A percentile compares a stretch with the other conserved stretches of the same genome.
phyloP scores from a whole-genome alignment of 2,329 filamentous ascomycete species.

The Calonectria pauciramosa region DNA sequence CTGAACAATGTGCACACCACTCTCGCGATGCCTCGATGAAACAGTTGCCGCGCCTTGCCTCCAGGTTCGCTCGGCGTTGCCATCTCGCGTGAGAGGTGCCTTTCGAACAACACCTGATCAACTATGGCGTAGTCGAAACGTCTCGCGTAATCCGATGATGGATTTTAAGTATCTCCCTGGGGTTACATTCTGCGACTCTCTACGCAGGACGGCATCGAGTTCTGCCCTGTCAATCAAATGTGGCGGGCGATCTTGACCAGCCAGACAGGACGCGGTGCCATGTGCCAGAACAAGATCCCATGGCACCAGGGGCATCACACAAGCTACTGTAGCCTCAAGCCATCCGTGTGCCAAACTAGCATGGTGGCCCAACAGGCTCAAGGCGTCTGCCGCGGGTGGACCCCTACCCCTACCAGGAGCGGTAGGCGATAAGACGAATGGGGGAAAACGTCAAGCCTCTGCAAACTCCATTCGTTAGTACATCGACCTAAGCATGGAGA shows the following conservation, averaged over 20 bases:
- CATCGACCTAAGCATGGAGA: conserved; percentile 32
- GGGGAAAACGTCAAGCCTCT: conserved; percentile 43
- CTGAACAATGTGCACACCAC: conserved; percentile 22
- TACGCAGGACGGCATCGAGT: conserved; percentile 15
- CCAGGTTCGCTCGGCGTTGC: neutral
- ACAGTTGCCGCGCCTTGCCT: conserved; percentile 8
- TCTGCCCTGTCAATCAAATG: conserved; percentile 30
- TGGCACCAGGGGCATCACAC: conserved; percentile 37
- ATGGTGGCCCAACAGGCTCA: conserved; percentile 31
- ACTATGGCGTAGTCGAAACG: neutral
- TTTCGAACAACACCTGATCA: conserved; percentile 5
- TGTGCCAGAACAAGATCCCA: conserved; percentile 40
- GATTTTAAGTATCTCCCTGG: neutral
- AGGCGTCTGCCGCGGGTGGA: conserved; percentile 38
- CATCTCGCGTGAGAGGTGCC: conserved; percentile 11
- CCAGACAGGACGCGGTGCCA: conserved; percentile 36
- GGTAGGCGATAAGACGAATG: conserved; percentile 42
- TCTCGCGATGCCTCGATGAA: conserved; percentile 21
- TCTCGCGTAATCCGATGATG: conserved; percentile 12
- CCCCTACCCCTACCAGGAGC: conserved; percentile 19
- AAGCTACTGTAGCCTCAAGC: conserved; percentile 41
- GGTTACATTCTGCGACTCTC: conserved; percentile 17
- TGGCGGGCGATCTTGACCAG: conserved; percentile 34
- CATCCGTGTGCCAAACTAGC: conserved; percentile 46
- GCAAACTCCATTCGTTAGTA: conserved; percentile 41